These are phyloP conservation scores for Neurospora tetrasperma DNA, from an alignment of 495 filamentous ascomycete genomes.

Conservation along the genomic window DNA sequence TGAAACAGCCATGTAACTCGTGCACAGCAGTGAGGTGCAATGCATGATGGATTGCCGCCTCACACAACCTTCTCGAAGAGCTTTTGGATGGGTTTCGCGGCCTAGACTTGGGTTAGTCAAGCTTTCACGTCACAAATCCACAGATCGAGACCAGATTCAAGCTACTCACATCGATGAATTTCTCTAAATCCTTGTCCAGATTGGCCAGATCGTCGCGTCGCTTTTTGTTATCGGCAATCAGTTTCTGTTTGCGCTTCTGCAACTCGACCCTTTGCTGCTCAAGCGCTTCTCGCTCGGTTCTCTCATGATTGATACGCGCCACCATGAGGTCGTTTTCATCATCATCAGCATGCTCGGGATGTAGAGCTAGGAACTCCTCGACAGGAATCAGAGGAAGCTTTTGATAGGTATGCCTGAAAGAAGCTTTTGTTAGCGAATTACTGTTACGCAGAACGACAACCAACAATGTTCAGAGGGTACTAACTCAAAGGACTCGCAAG, in stretches of 20 bases:
- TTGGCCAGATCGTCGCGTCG: conserved; percentile 85
- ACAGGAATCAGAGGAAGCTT: conserved; percentile 74
- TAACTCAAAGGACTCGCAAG: conserved; percentile 86
- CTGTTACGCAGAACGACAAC: neutral
- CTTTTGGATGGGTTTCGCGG: conserved; percentile 76
- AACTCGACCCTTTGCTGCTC: conserved; percentile 81
- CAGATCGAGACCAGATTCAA: neutral
- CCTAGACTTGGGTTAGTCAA: conserved; percentile 38
- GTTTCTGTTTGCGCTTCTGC: conserved; percentile 77
- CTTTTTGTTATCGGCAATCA: conserved; percentile 93
- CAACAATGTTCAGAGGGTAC: conserved; percentile 25
- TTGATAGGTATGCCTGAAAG: conserved; percentile 69
- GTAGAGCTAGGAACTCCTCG: conserved; percentile 69
- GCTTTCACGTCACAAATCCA: neutral
- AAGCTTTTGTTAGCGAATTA: neutral
- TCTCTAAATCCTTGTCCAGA: conserved; percentile 79
- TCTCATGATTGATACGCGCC: conserved; percentile 86
- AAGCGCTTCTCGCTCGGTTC: conserved; percentile 70
- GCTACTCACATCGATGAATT: conserved; percentile 64
- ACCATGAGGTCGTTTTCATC: conserved; percentile 77
- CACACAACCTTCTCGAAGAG: conserved; percentile 64
- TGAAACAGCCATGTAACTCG: neutral
- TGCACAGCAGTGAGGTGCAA: neutral
- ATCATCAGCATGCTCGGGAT: conserved; percentile 60
- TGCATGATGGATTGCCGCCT: conserved; percentile 2